A percentile compares a stretch with the other conserved stretches of the same genome.
Evolutionary conservation across 495 filamentous ascomycete genomes (phyloP).

Genomic region (Podospora comata): DNA sequence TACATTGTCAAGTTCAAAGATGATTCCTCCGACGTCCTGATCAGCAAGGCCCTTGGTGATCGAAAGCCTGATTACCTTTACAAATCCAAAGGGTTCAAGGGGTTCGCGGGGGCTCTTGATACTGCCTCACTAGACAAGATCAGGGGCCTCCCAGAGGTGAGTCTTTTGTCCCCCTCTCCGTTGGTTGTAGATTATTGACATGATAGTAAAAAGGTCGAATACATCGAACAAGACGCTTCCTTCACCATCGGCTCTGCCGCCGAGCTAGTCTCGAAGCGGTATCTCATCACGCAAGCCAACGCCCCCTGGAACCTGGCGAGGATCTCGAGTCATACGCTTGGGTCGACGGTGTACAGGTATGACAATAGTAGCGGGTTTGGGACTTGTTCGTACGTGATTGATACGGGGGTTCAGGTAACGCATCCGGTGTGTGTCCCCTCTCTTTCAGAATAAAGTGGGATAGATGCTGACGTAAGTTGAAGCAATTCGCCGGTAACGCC

Average conservation of each 20-base stretch:
- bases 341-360: constrained; percentile 51
- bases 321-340: constrained; percentile 52
- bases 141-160: constrained; percentile 1
- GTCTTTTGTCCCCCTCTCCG: background rate
- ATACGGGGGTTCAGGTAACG: constrained; percentile 50
- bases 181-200: background rate
- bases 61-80: constrained; percentile 1
- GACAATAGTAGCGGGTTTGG: constrained; percentile 53
- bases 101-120: constrained; percentile 7
- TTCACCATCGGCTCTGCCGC: constrained; percentile 31
- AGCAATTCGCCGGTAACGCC: constrained; percentile 54
- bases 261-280: background rate
- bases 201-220: constrained; percentile 33
- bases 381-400: constrained; percentile 56
- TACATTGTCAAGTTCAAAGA: constrained; percentile 17
- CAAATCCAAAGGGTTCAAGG: constrained; percentile 8
- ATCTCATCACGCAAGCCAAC: constrained; percentile 39
- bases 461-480: background rate
- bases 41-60: constrained; percentile 1
- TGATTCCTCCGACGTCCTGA: background rate
- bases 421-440: constrained; percentile 40
- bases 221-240: constrained; percentile 44
- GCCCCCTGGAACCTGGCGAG: constrained; percentile 54
- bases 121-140: background rate
- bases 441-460: constrained; percentile 27